Evolutionary conservation across 2,329 filamentous ascomycete genomes (phyloP).

Genomic region (Arthrobotrys entomopaga): DNA sequence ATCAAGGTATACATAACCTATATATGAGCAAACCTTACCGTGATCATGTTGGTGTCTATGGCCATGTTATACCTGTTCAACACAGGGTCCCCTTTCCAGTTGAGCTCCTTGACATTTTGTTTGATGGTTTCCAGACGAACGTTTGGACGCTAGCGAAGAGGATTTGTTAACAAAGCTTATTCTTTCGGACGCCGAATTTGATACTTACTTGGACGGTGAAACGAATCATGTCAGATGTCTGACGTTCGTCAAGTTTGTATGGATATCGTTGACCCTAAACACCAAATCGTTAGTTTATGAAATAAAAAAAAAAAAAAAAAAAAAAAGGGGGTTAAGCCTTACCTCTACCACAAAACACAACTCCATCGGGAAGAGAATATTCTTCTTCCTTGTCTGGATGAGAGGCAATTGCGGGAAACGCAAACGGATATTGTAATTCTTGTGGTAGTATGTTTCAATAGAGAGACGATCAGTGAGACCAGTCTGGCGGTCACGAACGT

Average conservation of each 20-base stretch:
- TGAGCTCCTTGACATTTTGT: conserved; percentile 72
- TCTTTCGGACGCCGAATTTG: background rate
- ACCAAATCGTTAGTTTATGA: background rate
- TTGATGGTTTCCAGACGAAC: conserved; percentile 76
- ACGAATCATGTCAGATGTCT: conserved; percentile 90
- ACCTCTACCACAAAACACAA: conserved; percentile 63
- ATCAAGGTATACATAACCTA: background rate
- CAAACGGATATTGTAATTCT: conserved; percentile 68
- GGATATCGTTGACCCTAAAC: conserved; percentile 69
- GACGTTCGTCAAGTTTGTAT: conserved; percentile 69
- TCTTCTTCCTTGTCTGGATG: conserved; percentile 68
- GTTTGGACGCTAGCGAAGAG: conserved; percentile 66
- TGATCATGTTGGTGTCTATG: conserved; percentile 73
- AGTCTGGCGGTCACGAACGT: conserved; percentile 63
- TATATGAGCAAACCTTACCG: conserved; percentile 36
- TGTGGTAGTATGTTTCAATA: conserved; percentile 69
- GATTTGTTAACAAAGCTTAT: conserved; percentile 17
- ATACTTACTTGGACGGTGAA: conserved; percentile 74
- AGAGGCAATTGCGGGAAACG: conserved; percentile 67
- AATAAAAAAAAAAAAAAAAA: background rate
- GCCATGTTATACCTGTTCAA: conserved; percentile 78
- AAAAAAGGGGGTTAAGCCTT: conserved; percentile 9
- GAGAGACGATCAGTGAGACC: conserved; percentile 67
- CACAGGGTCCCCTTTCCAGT: conserved; percentile 75
- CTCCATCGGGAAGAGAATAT: conserved; percentile 72